A percentile compares a stretch with the other conserved stretches of the same genome.
phyloP scores from a whole-genome alignment of 2,329 filamentous ascomycete species.

The Grosmannia huntii region DNA sequence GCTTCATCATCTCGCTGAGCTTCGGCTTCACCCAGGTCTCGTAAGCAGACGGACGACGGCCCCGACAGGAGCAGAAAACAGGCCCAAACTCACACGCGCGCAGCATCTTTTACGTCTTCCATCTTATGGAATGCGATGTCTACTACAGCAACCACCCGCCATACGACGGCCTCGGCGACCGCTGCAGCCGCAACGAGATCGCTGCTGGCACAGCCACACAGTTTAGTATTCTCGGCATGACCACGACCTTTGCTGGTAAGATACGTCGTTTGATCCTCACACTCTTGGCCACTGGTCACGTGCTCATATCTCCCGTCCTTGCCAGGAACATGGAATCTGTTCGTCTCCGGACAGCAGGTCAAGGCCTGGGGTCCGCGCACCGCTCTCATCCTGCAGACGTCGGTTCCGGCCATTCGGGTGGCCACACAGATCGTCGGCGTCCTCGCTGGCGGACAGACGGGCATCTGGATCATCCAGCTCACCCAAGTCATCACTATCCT shows the following conservation, averaged over 20 bases:
- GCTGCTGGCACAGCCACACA: conserved; percentile 51
- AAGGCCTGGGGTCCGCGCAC: conserved; percentile 52
- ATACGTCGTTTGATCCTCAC: neutral
- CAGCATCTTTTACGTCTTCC: conserved; percentile 49
- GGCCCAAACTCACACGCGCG: neutral
- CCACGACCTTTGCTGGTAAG: conserved; percentile 56
- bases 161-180: conserved; percentile 32
- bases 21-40: conserved; percentile 37
- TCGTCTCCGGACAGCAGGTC: conserved; percentile 53
- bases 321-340: conserved; percentile 43
- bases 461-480: conserved; percentile 55
- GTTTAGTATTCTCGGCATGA: conserved; percentile 52
- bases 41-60: conserved; percentile 18
- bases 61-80: neutral
- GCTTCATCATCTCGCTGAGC: conserved; percentile 43
- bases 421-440: conserved; percentile 53
- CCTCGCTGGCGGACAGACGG: conserved; percentile 41
- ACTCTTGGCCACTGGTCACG: neutral
- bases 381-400: conserved; percentile 49
- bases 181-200: conserved; percentile 49
- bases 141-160: conserved; percentile 49
- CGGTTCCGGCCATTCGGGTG: conserved; percentile 51
- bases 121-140: conserved; percentile 58
- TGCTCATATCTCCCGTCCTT: neutral
- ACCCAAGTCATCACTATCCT: conserved; percentile 56